Conservation (phyloP, 2,329 filamentous ascomycete species). For the Pseudonectria foliicola region DNA sequence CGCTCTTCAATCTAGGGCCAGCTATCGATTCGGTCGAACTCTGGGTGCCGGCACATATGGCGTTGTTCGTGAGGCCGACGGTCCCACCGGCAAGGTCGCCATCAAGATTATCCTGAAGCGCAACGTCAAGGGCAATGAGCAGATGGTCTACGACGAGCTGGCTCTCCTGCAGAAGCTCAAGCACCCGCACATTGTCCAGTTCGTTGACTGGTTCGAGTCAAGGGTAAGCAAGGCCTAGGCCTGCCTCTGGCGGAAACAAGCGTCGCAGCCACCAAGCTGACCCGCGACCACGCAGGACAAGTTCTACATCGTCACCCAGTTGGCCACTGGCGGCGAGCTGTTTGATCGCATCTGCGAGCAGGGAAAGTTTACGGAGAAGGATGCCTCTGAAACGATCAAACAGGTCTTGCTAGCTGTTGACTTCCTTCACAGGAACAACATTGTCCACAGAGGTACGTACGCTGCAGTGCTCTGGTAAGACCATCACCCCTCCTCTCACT, state of each 20-base stretch:
- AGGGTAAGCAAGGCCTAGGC: constrained; percentile 51
- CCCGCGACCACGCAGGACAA: constrained; percentile 62
- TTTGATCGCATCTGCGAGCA: constrained; percentile 98
- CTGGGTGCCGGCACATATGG: constrained; percentile 97
- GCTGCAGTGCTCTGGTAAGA: constrained; percentile 6
- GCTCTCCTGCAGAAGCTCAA: constrained; percentile 85
- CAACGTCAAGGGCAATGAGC: constrained; percentile 96
- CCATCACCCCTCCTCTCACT: background rate
- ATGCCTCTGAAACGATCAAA: constrained; percentile 90
- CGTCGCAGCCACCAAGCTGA: background rate
- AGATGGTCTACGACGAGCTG: constrained; percentile 97
- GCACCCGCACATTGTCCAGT: constrained; percentile 93
- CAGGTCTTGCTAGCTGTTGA: constrained; percentile 90
- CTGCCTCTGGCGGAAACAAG: background rate
- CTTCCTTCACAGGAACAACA: constrained; percentile 89
- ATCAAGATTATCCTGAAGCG: constrained; percentile 99
- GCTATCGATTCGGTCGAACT: constrained; percentile 88
- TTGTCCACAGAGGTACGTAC: constrained; percentile 88
- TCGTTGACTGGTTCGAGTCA: constrained; percentile 98
- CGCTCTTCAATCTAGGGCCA: constrained; percentile 47
- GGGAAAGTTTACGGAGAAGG: constrained; percentile 97
- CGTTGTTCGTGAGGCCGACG: constrained; percentile 91
- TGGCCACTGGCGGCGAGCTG: constrained; percentile 90
- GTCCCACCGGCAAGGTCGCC: constrained; percentile 76
- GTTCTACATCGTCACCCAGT: constrained; percentile 97